A percentile compares a stretch with the other conserved stretches of the same genome.
Evolutionary conservation across 2,329 filamentous ascomycete species (phyloP).

Genomic region (Colletotrichum sp.): DNA sequence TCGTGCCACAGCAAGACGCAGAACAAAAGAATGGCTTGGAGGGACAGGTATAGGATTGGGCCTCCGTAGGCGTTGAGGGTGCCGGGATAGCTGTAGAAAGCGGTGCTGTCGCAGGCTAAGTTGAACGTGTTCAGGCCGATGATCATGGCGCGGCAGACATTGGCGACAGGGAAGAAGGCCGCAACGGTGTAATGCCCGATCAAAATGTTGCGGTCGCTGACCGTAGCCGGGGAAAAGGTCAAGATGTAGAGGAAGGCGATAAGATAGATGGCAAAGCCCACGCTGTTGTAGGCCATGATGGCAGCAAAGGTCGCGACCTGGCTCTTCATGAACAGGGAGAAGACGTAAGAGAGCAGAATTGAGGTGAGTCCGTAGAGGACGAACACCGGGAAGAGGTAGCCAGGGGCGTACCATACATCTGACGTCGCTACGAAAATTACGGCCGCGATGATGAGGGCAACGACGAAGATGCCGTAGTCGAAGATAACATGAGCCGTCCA

Average conservation of each 20-base stretch:
- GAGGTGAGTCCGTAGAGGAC: conserved; percentile 75
- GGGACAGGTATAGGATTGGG: conserved; percentile 80
- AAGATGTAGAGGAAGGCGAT: conserved; percentile 66
- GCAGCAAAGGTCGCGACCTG: conserved; percentile 87
- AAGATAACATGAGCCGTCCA: conserved; percentile 86
- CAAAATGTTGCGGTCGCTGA: conserved; percentile 66
- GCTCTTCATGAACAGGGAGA: conserved; percentile 79
- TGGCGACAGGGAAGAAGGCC: conserved; percentile 76
- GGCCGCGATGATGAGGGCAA: conserved; percentile 69
- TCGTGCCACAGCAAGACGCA: conserved; percentile 80
- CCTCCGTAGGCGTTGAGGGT: conserved; percentile 79
- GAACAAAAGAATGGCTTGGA: conserved; percentile 77
- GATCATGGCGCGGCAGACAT: conserved; percentile 75
- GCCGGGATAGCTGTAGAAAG: conserved; percentile 70
- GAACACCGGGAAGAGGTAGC: conserved; percentile 77
- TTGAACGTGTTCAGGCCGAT: conserved; percentile 85
- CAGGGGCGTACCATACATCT: conserved; percentile 75
- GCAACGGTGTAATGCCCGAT: conserved; percentile 81
- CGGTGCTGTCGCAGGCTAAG: conserved; percentile 71
- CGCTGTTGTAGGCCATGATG: conserved; percentile 76
- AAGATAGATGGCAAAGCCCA: conserved; percentile 74
- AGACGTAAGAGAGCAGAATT: conserved; percentile 77
- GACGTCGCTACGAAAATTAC: conserved; percentile 72
- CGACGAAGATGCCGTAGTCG: conserved; percentile 77
- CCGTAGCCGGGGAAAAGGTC: conserved; percentile 55